These are phyloP conservation scores for Oryza coarctata DNA, from an alignment of 176 grass and related monocot species.

Conservation along the genomic window DNA sequence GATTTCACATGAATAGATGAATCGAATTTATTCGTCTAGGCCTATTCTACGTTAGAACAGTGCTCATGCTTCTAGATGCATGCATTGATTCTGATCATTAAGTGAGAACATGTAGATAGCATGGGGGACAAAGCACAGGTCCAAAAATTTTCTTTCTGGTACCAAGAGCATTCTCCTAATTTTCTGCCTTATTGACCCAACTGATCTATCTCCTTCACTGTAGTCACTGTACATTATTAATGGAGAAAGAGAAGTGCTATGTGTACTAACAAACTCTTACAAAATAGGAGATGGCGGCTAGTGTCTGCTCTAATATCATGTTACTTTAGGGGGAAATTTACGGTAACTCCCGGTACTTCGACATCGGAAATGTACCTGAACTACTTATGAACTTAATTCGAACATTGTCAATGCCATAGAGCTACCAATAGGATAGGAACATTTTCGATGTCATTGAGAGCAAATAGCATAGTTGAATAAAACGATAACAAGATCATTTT, in stretches of 20 bases:
- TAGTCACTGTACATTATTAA: not conserved
- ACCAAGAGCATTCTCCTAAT: not conserved
- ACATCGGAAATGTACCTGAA: not conserved
- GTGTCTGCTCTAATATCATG: too few species aligned
- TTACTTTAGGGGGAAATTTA: not conserved
- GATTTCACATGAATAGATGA: conserved; percentile 14
- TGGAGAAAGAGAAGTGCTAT: not conserved
- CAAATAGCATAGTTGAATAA: too few species aligned
- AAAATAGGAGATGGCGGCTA: too few species aligned
- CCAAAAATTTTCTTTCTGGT: not conserved
- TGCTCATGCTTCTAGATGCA: conserved; percentile 23
- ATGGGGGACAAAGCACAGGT: not conserved
- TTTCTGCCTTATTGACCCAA: not conserved
- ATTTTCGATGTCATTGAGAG: not conserved
- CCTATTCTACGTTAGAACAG: not conserved
- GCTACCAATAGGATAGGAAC: too few species aligned
- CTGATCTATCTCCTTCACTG: too few species aligned
- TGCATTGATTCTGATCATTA: not conserved
- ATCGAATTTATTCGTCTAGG: not conserved
- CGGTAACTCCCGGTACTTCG: not conserved
- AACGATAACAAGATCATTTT: too few species aligned
- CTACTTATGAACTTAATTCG: not conserved
- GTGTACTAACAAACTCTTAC: too few species aligned
- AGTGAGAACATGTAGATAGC: not conserved
- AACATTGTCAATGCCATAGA: too few species aligned